Conservation (phyloP, 1,284 basidiomycete species). For the Apiotrichum veenhuisii region DNA sequence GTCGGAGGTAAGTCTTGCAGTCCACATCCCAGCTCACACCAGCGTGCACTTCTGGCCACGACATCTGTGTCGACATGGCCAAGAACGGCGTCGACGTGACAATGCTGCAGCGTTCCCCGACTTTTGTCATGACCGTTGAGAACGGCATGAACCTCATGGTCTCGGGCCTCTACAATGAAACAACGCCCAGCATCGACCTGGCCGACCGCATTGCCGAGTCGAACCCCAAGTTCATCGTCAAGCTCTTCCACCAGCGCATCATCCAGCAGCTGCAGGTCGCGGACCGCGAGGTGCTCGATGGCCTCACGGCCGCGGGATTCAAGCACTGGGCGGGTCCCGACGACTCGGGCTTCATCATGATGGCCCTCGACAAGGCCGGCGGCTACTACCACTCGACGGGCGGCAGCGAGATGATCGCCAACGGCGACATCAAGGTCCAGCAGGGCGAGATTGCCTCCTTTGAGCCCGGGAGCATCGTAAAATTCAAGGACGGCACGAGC, state of each 20-base stretch:
- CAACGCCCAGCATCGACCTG: conserved; percentile 48
- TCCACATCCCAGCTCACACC: not conserved
- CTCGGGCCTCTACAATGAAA: conserved; percentile 30
- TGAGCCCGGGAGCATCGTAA: conserved; percentile 54
- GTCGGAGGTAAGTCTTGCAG: conserved; percentile 49
- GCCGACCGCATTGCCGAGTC: conserved; percentile 56
- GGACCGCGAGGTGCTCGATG: conserved; percentile 59
- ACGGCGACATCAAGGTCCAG: conserved; percentile 71
- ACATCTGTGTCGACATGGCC: conserved; percentile 53
- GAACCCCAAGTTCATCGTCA: conserved; percentile 51
- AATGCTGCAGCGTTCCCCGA: conserved; percentile 62
- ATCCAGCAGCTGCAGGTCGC: conserved; percentile 55
- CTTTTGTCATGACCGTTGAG: conserved; percentile 60
- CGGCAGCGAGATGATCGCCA: conserved; percentile 56
- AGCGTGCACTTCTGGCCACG: conserved; percentile 58
- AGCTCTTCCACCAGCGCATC: conserved; percentile 54
- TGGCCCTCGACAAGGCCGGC: conserved; percentile 49
- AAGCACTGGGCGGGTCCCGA: conserved; percentile 57
- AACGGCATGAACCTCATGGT: conserved; percentile 53
- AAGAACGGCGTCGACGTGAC: conserved; percentile 57
- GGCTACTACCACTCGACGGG: conserved; percentile 57
- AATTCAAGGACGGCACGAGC: conserved; percentile 63
- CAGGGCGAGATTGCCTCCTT: conserved; percentile 57
- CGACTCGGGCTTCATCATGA: conserved; percentile 38
- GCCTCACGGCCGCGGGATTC: conserved; percentile 61